Conservation (phyloP, 2,329 filamentous ascomycete species). For the Coniochaeta ligniaria region DNA sequence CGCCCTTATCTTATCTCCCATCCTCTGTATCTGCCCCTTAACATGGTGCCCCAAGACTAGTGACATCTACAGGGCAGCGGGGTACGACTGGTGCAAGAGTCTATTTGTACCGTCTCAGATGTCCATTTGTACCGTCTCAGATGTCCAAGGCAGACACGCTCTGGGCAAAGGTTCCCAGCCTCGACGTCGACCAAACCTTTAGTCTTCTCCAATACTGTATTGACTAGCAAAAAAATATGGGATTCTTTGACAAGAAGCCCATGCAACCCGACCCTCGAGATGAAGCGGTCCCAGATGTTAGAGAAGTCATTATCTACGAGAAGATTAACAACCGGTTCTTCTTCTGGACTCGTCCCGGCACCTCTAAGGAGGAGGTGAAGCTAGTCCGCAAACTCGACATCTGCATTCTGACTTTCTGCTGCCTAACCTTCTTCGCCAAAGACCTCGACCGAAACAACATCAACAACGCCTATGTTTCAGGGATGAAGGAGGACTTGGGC, state of each 20-base stretch:
- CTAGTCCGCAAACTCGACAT: slow-evolving; percentile 3
- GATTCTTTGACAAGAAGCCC: background rate
- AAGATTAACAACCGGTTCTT: slow-evolving; percentile 1
- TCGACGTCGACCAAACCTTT: background rate
- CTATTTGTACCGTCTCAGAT: background rate
- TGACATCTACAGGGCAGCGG: background rate
- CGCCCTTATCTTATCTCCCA: background rate
- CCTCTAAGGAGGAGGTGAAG: background rate
- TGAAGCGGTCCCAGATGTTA: background rate
- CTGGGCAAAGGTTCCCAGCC: background rate
- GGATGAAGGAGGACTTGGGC: slow-evolving; percentile 19
- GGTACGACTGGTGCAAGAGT: background rate
- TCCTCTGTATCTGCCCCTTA: background rate
- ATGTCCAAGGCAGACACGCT: background rate
- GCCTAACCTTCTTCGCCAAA: slow-evolving; percentile 2
- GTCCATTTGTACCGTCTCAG: no score
- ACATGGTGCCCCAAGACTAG: background rate
- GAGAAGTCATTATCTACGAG: slow-evolving; percentile 3
- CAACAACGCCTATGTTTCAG: slow-evolving; percentile 22
- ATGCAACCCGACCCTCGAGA: background rate
- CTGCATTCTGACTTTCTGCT: background rate
- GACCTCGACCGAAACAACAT: slow-evolving; percentile 7
- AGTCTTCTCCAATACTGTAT: background rate
- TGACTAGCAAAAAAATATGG: background rate
- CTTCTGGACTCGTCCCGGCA: slow-evolving; percentile 3